These are phyloP conservation scores for Dryas alaskensis DNA, from an alignment of 306 rosid species.

Conservation along the genomic window DNA sequence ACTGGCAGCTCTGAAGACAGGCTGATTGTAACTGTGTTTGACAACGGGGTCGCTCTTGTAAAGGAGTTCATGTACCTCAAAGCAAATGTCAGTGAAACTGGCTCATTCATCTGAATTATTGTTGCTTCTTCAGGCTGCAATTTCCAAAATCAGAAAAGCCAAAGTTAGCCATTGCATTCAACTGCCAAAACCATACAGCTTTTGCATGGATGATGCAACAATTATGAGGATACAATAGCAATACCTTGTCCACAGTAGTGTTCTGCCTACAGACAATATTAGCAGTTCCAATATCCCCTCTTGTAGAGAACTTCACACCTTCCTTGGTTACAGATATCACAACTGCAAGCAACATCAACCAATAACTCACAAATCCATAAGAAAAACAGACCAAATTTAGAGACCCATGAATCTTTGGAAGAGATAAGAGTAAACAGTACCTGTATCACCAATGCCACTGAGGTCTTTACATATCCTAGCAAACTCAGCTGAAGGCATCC, in stretches of 20 bases:
- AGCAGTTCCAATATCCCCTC: slow-evolving; percentile 90
- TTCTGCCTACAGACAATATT: slow-evolving; percentile 95
- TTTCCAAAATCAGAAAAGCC: neutral
- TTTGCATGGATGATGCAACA: neutral
- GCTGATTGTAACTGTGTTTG: slow-evolving; percentile 64
- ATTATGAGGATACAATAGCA: neutral
- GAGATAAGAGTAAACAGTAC: slow-evolving; percentile 33
- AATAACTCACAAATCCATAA: neutral
- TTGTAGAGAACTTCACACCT: slow-evolving; percentile 92
- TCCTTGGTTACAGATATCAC: slow-evolving; percentile 91
- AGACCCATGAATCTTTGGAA: neutral
- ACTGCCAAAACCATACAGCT: neutral
- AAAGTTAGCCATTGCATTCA: neutral
- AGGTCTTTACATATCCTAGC: slow-evolving; percentile 91
- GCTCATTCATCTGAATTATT: slow-evolving; percentile 76
- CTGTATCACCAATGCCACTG: slow-evolving; percentile 90
- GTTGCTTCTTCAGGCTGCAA: slow-evolving; percentile 64
- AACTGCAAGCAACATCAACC: slow-evolving; percentile 44
- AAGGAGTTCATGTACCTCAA: slow-evolving; percentile 92
- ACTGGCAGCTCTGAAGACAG: slow-evolving; percentile 62
- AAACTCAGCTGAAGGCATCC: slow-evolving; percentile 89
- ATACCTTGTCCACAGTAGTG: slow-evolving; percentile 83
- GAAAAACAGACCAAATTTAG: neutral
- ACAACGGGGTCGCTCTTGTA: slow-evolving; percentile 83
- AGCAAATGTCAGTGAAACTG: slow-evolving; percentile 83